Evolutionary conservation across 257 asterid species (phyloP).

Genomic region (Schizonepeta tenuifolia): DNA sequence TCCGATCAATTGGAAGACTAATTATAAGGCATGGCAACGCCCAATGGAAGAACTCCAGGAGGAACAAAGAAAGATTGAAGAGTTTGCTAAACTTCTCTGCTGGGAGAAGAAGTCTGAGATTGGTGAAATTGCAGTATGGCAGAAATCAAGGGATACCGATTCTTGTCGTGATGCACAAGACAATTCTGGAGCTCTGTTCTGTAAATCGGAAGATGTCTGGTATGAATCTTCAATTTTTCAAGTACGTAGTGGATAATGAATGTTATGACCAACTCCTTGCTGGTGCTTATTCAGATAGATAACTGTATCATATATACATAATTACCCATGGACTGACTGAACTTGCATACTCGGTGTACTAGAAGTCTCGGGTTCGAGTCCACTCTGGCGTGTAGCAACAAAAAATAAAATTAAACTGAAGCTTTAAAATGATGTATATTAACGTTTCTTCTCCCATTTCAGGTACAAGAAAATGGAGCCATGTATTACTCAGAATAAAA

Average conservation of each 20-base stretch:
- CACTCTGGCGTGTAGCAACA: too few relatives aligned
- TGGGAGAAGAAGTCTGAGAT: constrained; percentile 62
- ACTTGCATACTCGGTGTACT: neutral
- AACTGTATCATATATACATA: neutral
- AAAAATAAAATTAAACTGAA: too few relatives aligned
- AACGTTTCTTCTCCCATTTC: constrained; percentile 15
- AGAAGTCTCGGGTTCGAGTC: too few relatives aligned
- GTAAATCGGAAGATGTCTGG: constrained; percentile 60
- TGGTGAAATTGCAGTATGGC: constrained; percentile 63
- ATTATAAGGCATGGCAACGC: constrained; percentile 62
- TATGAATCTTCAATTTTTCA: constrained; percentile 31
- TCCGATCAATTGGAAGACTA: constrained; percentile 61
- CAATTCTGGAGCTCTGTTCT: constrained; percentile 49
- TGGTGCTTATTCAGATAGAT: neutral
- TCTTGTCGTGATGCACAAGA: constrained; percentile 55
- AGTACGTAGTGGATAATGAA: neutral
- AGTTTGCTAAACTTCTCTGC: constrained; percentile 57
- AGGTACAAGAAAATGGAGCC: constrained; percentile 68
- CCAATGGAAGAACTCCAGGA: constrained; percentile 55
- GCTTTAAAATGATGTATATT: neutral
- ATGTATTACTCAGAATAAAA: constrained; percentile 47
- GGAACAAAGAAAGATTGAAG: constrained; percentile 61
- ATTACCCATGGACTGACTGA: neutral
- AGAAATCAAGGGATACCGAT: constrained; percentile 44
- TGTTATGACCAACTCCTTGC: too few relatives aligned